phyloP scores from a whole-genome alignment of 2,329 filamentous ascomycete species.

The Beauveria rudraprayagi region DNA sequence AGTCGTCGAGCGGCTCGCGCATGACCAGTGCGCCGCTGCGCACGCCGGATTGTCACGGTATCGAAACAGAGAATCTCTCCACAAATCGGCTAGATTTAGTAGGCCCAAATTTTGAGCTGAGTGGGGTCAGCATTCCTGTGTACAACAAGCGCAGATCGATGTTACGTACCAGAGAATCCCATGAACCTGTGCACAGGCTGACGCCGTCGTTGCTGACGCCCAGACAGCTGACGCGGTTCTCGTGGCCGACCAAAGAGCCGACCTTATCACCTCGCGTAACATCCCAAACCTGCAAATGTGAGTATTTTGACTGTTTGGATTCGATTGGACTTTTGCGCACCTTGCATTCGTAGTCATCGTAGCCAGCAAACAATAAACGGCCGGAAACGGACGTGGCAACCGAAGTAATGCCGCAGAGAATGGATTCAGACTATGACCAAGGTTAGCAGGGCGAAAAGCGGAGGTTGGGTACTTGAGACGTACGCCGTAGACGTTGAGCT shows the following conservation, averaged over 20 bases:
- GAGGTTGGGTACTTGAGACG: conserved; percentile 22
- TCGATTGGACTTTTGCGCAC: conserved; percentile 40
- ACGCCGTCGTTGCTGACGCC: conserved; percentile 98
- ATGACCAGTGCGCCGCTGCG: background rate
- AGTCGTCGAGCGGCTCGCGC: background rate
- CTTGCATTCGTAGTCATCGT: conserved; percentile 99
- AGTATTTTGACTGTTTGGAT: conserved; percentile 10
- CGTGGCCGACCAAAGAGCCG: conserved; percentile 90
- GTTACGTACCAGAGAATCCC: conserved; percentile 91
- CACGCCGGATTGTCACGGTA: conserved; percentile 18
- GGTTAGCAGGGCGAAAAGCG: conserved; percentile 14
- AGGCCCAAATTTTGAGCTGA: conserved; percentile 83
- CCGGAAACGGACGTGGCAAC: conserved; percentile 97
- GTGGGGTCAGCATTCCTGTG: conserved; percentile 22
- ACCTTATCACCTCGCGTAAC: conserved; percentile 94
- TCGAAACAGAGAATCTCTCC: conserved; percentile 19
- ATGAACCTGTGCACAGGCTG: conserved; percentile 97
- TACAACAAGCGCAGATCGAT: conserved; percentile 15
- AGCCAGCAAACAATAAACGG: conserved; percentile 88
- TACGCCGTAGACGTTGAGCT: conserved; percentile 62
- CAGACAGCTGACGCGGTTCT: conserved; percentile 97
- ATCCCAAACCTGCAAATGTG: conserved; percentile 77
- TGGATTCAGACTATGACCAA: conserved; percentile 72
- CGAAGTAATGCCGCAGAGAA: conserved; percentile 95
- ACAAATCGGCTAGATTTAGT: conserved; percentile 39